Percentiles rank a stretch among this genome's conserved stretches.
Evolutionary conservation across 2,329 filamentous ascomycete genomes (phyloP).

Genomic region (Aureobasidium sp.): DNA sequence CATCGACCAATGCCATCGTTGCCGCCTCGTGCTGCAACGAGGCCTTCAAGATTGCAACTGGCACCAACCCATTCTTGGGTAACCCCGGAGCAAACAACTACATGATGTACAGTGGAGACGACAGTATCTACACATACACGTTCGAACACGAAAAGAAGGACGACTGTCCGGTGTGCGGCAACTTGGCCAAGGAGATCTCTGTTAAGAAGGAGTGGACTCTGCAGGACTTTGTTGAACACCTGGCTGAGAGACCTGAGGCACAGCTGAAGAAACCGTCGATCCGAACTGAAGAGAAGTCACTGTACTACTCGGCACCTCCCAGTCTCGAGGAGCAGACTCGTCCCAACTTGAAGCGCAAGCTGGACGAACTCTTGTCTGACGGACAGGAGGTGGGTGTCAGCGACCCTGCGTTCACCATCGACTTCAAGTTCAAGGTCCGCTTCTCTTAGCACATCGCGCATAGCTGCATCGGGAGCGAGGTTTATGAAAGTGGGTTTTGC

Average conservation of each 20-base stretch:
- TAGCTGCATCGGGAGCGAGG: not conserved
- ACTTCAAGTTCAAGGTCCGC: slow-evolving; percentile 52
- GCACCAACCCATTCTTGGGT: slow-evolving; percentile 69
- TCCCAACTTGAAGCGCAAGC: slow-evolving; percentile 69
- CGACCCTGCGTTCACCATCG: slow-evolving; percentile 76
- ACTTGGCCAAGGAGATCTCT: slow-evolving; percentile 64
- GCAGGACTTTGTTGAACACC: slow-evolving; percentile 73
- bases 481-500: not conserved
- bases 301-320: slow-evolving; percentile 82
- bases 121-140: slow-evolving; percentile 93
- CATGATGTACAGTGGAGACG: slow-evolving; percentile 99
- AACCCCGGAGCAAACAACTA: slow-evolving; percentile 68
- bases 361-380: slow-evolving; percentile 66
- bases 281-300: slow-evolving; percentile 67
- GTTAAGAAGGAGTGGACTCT: slow-evolving; percentile 66
- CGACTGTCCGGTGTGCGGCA: slow-evolving; percentile 91
- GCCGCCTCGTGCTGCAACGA: slow-evolving; percentile 95
- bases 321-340: slow-evolving; percentile 77
- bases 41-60: slow-evolving; percentile 86
- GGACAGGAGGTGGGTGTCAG: slow-evolving; percentile 89
- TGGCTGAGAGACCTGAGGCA: slow-evolving; percentile 75
- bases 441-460: slow-evolving; percentile 28
- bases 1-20: slow-evolving; percentile 94
- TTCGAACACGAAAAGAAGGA: slow-evolving; percentile 91
- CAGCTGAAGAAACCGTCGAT: slow-evolving; percentile 93